Evolutionary conservation across 805 yeast genomes (phyloP).

Genomic region (Saccharomycopsis babjevae): DNA sequence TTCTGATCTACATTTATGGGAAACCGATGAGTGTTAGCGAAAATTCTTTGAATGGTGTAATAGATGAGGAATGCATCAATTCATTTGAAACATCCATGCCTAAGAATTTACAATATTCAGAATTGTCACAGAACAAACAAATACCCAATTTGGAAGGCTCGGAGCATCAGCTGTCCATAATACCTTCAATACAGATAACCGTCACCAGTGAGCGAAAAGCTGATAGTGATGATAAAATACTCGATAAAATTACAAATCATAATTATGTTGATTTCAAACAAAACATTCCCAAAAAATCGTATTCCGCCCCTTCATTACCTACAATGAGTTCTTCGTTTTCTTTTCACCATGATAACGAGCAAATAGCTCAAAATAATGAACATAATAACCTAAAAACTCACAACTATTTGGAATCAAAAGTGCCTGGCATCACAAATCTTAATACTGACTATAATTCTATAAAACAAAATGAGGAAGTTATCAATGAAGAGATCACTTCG

Average conservation of each 20-base stretch:
- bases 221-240: not conserved
- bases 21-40: not conserved
- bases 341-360: not conserved
- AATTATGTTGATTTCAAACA: not conserved
- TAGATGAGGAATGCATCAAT: not conserved
- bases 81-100: not conserved
- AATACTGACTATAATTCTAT: not conserved
- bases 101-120: not conserved
- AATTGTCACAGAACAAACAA: not conserved
- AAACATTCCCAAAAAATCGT: not conserved
- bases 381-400: not conserved
- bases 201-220: not conserved
- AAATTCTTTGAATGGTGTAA: not conserved
- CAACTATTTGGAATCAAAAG: not conserved
- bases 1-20: slow-evolving; percentile 1
- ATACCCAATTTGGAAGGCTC: not conserved
- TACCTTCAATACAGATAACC: not conserved
- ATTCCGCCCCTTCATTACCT: not conserved
- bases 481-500: not conserved
- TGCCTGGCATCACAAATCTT: not conserved
- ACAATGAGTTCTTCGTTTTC: not conserved
- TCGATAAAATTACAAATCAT: not conserved
- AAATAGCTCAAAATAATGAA: not conserved
- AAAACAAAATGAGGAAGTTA: not conserved
- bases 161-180: not conserved